Percentiles rank a stretch among this genome's conserved stretches.
These are phyloP conservation scores for Panus rudis DNA, from an alignment of 768 basidiomycete genomes.

Conservation along the genomic window DNA sequence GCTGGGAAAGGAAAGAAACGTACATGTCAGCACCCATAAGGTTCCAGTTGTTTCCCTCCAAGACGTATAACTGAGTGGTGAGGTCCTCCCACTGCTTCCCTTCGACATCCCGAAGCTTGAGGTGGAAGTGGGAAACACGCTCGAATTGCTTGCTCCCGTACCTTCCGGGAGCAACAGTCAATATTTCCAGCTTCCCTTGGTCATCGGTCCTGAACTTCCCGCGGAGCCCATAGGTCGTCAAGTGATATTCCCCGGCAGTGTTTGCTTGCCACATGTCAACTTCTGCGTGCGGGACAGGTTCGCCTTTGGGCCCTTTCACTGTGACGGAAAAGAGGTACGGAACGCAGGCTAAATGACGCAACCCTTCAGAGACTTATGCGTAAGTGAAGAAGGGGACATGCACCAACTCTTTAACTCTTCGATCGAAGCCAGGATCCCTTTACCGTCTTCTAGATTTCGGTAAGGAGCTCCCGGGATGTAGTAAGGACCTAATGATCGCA, in stretches of 20 bases:
- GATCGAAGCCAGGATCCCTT: conserved; percentile 16
- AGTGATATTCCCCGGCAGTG: conserved; percentile 14
- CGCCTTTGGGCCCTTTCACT: conserved; percentile 16
- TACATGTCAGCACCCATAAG: conserved; percentile 15
- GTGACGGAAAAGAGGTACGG: conserved; percentile 14
- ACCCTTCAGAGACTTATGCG: background rate
- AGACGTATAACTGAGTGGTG: conserved; percentile 21
- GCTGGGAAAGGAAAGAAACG: conserved; percentile 2
- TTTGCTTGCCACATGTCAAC: conserved; percentile 23
- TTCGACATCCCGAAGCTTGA: conserved; percentile 9
- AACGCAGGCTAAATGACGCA: conserved; percentile 8
- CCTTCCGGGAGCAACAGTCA: conserved; percentile 18
- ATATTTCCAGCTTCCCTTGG: conserved; percentile 15
- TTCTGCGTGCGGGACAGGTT: conserved; percentile 14
- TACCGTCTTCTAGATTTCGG: conserved; percentile 18
- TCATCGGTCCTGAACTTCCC: conserved; percentile 16
- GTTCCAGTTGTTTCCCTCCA: conserved; percentile 15
- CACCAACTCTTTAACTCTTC: conserved; percentile 13
- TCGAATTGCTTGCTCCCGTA: conserved; percentile 9
- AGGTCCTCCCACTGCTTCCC: conserved; percentile 6
- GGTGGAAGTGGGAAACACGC: conserved; percentile 18
- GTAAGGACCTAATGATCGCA: conserved; percentile 13
- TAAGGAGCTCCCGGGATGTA: conserved; percentile 17
- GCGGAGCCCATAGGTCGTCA: conserved; percentile 16
- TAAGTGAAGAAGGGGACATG: background rate